These are phyloP conservation scores for Coemansia sp. DNA, from an alignment of 192 early-diverging fungal species.

Conservation along the genomic window DNA sequence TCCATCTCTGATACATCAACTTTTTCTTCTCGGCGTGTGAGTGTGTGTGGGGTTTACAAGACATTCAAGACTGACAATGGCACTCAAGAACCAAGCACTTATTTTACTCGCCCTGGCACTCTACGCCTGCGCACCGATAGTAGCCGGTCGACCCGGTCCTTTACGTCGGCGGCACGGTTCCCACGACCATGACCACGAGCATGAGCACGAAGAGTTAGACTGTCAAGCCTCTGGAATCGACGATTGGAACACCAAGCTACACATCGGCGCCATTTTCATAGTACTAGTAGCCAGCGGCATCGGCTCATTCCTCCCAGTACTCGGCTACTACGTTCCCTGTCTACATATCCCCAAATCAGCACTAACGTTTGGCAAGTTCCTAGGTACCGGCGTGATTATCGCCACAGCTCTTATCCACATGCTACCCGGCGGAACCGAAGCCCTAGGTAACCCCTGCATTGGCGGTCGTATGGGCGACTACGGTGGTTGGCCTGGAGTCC, in stretches of 20 bases:
- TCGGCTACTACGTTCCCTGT: constrained; percentile 43
- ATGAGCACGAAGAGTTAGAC: constrained; percentile 27
- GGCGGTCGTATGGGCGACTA: constrained; percentile 56
- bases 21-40: neutral
- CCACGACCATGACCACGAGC: constrained; percentile 12
- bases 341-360: constrained; percentile 41
- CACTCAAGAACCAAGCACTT: constrained; percentile 5
- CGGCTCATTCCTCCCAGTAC: constrained; percentile 60
- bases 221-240: constrained; percentile 39
- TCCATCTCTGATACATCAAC: neutral
- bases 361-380: constrained; percentile 59
- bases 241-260: constrained; percentile 50
- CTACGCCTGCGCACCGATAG: neutral
- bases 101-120: neutral
- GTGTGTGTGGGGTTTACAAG: neutral
- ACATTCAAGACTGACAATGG: neutral
- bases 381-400: constrained; percentile 77
- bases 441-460: constrained; percentile 61
- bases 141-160: too few species aligned
- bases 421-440: constrained; percentile 61
- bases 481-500: constrained; percentile 58
- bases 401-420: constrained; percentile 80
- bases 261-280: constrained; percentile 62
- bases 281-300: constrained; percentile 58
- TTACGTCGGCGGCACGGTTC: constrained; percentile 21